Percentiles rank a stretch among this genome's conserved stretches.
phyloP scores from a whole-genome alignment of 2,329 filamentous ascomycete species.

The Calonectria naviculata region DNA sequence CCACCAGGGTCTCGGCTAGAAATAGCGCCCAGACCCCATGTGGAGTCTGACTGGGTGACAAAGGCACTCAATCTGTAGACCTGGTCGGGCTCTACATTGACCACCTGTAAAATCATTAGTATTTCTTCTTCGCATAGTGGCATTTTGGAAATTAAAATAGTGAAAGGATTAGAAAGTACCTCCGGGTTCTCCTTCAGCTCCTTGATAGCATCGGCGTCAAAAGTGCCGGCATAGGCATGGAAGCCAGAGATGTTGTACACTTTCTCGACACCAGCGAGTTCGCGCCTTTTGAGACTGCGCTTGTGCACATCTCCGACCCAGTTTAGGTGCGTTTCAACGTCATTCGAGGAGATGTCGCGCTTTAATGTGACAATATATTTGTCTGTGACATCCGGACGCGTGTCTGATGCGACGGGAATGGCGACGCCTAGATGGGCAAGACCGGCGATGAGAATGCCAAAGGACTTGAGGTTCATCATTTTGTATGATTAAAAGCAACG shows the following conservation, averaged over 20 bases:
- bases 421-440: neutral
- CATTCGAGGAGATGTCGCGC: neutral
- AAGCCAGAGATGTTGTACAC: conserved; percentile 3
- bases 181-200: neutral
- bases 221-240: neutral
- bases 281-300: neutral
- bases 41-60: neutral
- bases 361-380: conserved; percentile 6
- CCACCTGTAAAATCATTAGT: too few relatives aligned
- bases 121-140: too few relatives aligned
- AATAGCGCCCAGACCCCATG: conserved; percentile 24
- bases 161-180: neutral
- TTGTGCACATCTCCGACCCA: conserved; percentile 7
- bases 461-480: neutral
- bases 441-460: neutral
- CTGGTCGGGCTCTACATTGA: neutral
- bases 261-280: neutral
- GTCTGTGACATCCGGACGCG: neutral
- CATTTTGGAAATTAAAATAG: too few relatives aligned
- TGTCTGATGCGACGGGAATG: neutral
- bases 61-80: neutral
- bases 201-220: neutral
- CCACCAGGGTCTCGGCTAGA: neutral
- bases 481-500: too few relatives aligned
- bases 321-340: neutral